Percentiles rank a stretch among this genome's conserved stretches.
Evolutionary conservation across 2,329 filamentous ascomycete genomes (phyloP).

Genomic region (Penicillium sp.): DNA sequence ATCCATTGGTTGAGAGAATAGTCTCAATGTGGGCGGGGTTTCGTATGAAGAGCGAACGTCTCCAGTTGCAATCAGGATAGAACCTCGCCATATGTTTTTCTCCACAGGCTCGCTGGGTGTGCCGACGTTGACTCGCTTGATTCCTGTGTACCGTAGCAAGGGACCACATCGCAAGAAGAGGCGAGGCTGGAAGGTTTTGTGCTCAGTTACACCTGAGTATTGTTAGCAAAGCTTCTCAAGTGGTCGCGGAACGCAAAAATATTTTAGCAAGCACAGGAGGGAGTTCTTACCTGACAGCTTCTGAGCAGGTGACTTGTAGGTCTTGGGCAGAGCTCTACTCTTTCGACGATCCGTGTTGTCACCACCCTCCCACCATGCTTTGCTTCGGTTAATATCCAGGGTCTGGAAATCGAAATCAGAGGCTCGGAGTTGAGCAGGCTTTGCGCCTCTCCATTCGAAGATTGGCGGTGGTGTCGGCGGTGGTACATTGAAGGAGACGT

Average conservation of each 20-base stretch:
- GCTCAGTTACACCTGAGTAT: slow-evolving; percentile 45
- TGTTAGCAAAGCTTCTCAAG: slow-evolving; percentile 4
- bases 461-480: slow-evolving; percentile 48
- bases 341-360: slow-evolving; percentile 49
- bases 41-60: slow-evolving; percentile 84
- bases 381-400: slow-evolving; percentile 51
- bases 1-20: slow-evolving; percentile 86
- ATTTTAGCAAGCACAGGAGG: background rate
- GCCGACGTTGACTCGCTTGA: slow-evolving; percentile 57
- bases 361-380: slow-evolving; percentile 76
- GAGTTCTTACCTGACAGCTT: slow-evolving; percentile 33
- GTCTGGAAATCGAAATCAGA: slow-evolving; percentile 62
- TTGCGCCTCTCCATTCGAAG: slow-evolving; percentile 69
- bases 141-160: slow-evolving; percentile 83
- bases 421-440: slow-evolving; percentile 61
- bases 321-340: slow-evolving; percentile 46
- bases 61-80: slow-evolving; percentile 90
- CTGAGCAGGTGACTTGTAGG: slow-evolving; percentile 35
- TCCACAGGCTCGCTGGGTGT: slow-evolving; percentile 48
- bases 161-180: slow-evolving; percentile 89
- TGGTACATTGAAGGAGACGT: slow-evolving; percentile 50
- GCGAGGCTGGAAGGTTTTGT: slow-evolving; percentile 75
- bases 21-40: slow-evolving; percentile 70
- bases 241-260: background rate
- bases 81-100: slow-evolving; percentile 87